Base-by-base conservation (phyloP, 179 eudicot species). In the Drosera spatulata region DNA sequence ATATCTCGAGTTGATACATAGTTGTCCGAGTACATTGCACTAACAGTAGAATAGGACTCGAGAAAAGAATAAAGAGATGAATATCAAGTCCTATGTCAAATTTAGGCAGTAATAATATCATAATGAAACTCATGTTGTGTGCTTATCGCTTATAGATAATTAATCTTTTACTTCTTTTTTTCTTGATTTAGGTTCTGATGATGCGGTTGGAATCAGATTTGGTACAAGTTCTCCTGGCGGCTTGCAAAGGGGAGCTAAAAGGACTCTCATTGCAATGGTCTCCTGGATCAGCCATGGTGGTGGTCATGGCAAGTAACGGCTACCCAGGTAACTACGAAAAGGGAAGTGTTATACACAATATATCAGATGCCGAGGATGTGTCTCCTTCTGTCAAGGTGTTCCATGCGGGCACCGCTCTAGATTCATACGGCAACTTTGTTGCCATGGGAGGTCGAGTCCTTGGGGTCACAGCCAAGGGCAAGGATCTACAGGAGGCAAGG, bases 231-330 rank as follows among this genome's bases (percentile, higher is more conserved):
- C 75, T 91, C 62, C 89, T 91, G 2, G 91, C 98, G 46, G 98
- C 98, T 63, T 80, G 83, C 67, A 79, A 51, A 62, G 98, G 98
- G 10, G 62, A 82, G 59, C 87, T 91, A 14, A 57, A 64, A 39
- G 82, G 82, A 4, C 77, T 88, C 39, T 73, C 95, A 48, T 64
- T 88, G 52, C 72, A 79, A 5, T 91, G 98, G 95, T 84, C 98
- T 4, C 79, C 82, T 3, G 96, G 91, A 14, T 86, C 95, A 0
- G 91, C 98, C 55, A 88, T 91, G 98, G 89, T 88, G 10, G 96
- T 91, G 58, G 98, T 91, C 50, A 88, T 91, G 98, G 98, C 98
- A 40, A 91, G 98, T 66, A 75, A 88, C 1, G 98, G 98, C 45
- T 91, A 91, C 73, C 96, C 98, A 7, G 95, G 96, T 39, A 83